Evolutionary conservation across 2,329 filamentous ascomycete genomes (phyloP), one percentile per base, ranked within the genome.

Genomic region (Pestalotiopsis sp.): DNA sequence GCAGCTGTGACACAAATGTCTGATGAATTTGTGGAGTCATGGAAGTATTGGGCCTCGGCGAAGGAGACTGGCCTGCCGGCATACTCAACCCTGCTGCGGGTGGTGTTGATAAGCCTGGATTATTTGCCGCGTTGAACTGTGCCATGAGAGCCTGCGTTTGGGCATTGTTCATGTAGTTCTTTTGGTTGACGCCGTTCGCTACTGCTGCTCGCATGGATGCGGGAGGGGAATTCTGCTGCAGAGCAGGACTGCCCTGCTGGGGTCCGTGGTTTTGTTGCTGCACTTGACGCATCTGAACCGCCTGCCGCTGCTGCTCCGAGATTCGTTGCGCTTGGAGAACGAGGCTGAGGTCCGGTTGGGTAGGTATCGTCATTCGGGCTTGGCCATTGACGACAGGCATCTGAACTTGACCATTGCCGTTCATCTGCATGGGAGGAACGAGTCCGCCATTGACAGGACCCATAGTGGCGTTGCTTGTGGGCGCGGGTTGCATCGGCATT

Each of bases 331-430:
- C 87, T 74, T 92, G 90, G 73, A 91, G 82, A 72, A 90, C 84
- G 61, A 90, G 79, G 67, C 84, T 85, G 31, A 87, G 81, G 69
- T 90, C 87, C 2, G 87, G 76, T 58, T 80, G 81, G 7, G 81
- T 79, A 20, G 72, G 39, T 72, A 86, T 80, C 2, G 89, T 86
- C 82, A 93, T 86, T 67, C 91, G 87, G 66, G 88, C 85, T 71
- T 91, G 87, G 5, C 82, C 83, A 70, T 87, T 83, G 41, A 86
- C 82, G 17, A 85, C 85, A 74, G 92, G 90, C 82, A 93, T 86
- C 72, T 92, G 92, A 27, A 91, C 90, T 76, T 93, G 91, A 49
- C 90, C 89, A 27, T 92, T 85, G 60, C 87, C 87, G 69, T 88
- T 89, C 82, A 92, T 87, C 57, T 88, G 86, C 76, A 89, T 85